phyloP scores from a whole-genome alignment of 192 early-diverging fungal genomes.

The Backusella morwellensis region DNA sequence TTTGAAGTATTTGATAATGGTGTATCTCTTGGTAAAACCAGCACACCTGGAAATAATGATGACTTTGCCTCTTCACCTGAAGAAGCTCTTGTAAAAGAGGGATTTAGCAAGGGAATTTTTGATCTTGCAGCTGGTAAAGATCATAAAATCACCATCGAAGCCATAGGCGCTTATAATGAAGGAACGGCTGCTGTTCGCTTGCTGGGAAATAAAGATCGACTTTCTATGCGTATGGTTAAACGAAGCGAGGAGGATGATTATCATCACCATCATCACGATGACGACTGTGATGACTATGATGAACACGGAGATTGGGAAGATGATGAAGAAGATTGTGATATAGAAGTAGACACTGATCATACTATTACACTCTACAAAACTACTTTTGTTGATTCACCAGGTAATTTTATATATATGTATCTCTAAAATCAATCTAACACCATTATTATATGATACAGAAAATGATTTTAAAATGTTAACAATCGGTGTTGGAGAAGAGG shows the following conservation, averaged over 20 bases:
- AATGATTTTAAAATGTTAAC: too few relatives aligned
- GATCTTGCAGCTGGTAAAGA: conserved; percentile 1
- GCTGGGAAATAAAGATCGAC: neutral
- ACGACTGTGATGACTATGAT: neutral
- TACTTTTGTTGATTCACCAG: neutral
- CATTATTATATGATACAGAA: too few relatives aligned
- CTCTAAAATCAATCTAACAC: neutral
- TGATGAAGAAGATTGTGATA: neutral
- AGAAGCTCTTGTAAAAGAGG: conserved; percentile 20
- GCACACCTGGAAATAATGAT: neutral
- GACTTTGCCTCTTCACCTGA: conserved; percentile 27
- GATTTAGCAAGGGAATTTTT: conserved; percentile 31
- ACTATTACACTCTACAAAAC: neutral
- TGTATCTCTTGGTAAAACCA: conserved; percentile 15
- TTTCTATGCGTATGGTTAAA: neutral
- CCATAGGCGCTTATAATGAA: conserved; percentile 18
- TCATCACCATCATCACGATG: neutral
- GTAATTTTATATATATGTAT: neutral
- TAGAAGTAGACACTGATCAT: neutral
- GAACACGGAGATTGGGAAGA: neutral
- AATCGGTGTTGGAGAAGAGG: too few relatives aligned
- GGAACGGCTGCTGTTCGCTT: conserved; percentile 28
- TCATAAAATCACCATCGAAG: conserved; percentile 33
- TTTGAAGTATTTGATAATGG: conserved; percentile 33
- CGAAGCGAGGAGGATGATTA: neutral